Percentiles rank a stretch among this genome's conserved stretches.
Conservation (phyloP, 1,284 basidiomycete genomes). For the Moniliella sp. region DNA sequence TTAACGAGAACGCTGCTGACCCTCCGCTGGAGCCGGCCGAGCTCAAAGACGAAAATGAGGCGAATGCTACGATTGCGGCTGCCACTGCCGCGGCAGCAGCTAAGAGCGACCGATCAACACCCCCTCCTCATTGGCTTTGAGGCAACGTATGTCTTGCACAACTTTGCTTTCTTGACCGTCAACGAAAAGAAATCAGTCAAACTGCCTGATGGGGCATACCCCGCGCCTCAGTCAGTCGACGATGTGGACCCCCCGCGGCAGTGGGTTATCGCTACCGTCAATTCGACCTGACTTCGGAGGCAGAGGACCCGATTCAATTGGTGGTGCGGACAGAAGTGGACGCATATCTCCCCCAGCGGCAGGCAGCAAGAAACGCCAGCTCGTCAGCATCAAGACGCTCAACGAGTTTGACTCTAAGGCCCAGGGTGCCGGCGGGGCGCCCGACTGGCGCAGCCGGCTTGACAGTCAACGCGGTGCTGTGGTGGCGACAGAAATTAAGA, state of each 20-base stretch:
- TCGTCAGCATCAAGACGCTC: constrained; percentile 63
- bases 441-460: constrained; percentile 87
- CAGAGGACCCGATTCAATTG: constrained; percentile 54
- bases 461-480: constrained; percentile 92
- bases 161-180: constrained; percentile 70
- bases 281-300: constrained; percentile 81
- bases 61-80: constrained; percentile 7
- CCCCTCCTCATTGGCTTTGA: constrained; percentile 82
- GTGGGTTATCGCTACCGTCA: constrained; percentile 89
- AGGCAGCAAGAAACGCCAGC: constrained; percentile 41
- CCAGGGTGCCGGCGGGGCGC: constrained; percentile 69
- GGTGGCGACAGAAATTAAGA: constrained; percentile 98
- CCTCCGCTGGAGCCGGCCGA: constrained; percentile 68
- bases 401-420: constrained; percentile 92
- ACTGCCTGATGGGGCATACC: constrained; percentile 37
- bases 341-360: constrained; percentile 41
- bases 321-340: constrained; percentile 92
- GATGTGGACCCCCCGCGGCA: constrained; percentile 85
- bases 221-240: constrained; percentile 44
- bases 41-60: constrained; percentile 41
- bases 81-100: constrained; percentile 4
- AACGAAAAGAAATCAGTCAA: constrained; percentile 31
- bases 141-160: constrained; percentile 96
- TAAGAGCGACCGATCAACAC: constrained; percentile 59
- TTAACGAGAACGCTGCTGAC: constrained; percentile 94